phyloP scores from a whole-genome alignment of 371 early-diverging fungal genomes.

The Basidiobolus meristosporus region DNA sequence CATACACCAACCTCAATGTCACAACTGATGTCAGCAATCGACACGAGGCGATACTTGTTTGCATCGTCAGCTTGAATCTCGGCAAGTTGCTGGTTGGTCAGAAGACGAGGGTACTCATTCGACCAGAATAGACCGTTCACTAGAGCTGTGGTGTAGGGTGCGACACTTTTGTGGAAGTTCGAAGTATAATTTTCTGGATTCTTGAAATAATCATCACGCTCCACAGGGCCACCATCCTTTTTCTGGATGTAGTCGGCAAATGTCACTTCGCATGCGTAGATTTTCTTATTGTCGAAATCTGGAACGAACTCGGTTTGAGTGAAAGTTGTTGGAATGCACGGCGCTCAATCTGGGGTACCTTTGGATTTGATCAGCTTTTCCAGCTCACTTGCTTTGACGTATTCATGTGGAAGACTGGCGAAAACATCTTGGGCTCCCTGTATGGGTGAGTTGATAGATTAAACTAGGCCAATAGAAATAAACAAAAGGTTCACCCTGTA shows the following conservation, averaged over 20 bases:
- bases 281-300: constrained; percentile 35
- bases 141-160: constrained; percentile 76
- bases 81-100: constrained; percentile 60
- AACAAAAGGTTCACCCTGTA: constrained; percentile 6
- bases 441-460: neutral
- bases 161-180: constrained; percentile 68
- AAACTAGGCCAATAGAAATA: neutral
- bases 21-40: constrained; percentile 85
- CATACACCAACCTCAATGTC: constrained; percentile 57
- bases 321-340: neutral
- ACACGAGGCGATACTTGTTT: constrained; percentile 49
- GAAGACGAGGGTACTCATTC: constrained; percentile 60
- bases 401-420: constrained; percentile 78
- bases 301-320: neutral
- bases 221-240: constrained; percentile 37
- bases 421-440: constrained; percentile 83
- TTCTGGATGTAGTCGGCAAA: constrained; percentile 61
- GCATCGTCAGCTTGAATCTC: constrained; percentile 38
- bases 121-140: constrained; percentile 95
- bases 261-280: constrained; percentile 62
- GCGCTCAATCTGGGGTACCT: constrained; percentile 13
- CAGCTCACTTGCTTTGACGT: constrained; percentile 68
- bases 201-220: constrained; percentile 43
- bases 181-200: constrained; percentile 70
- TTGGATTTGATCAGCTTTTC: constrained; percentile 35